These are phyloP conservation scores for Aspergillus viridinutans DNA, from an alignment of 2,329 filamentous ascomycete genomes.

Conservation along the genomic window DNA sequence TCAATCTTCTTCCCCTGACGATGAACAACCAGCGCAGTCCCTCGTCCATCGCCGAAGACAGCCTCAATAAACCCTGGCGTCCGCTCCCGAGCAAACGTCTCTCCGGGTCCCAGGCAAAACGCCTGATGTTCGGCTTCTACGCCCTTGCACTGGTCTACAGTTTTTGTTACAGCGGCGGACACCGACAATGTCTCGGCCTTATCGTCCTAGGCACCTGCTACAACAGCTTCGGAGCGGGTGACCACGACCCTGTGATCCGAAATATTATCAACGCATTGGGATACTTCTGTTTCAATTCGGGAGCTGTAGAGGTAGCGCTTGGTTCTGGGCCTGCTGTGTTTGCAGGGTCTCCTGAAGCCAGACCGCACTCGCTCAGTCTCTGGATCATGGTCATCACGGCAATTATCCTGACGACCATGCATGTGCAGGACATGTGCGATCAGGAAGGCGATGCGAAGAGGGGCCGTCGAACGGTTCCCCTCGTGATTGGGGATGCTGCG, in stretches of 20 bases:
- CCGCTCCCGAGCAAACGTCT: slow-evolving; percentile 26
- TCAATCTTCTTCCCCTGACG: slow-evolving; percentile 31
- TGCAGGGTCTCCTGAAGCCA: background rate
- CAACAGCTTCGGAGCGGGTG: background rate
- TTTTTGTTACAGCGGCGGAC: slow-evolving; percentile 3
- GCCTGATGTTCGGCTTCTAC: slow-evolving; percentile 10
- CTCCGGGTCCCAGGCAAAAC: slow-evolving; percentile 9
- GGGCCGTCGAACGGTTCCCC: slow-evolving; percentile 14
- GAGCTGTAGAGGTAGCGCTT: background rate
- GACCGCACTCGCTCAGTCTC: background rate
- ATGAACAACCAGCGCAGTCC: slow-evolving; percentile 38
- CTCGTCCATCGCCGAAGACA: slow-evolving; percentile 35
- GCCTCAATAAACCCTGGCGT: slow-evolving; percentile 39
- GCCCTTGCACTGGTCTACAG: background rate
- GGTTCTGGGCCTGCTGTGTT: background rate
- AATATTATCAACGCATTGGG: background rate
- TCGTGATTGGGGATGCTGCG: background rate
- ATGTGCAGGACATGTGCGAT: slow-evolving; percentile 38
- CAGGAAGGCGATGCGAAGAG: slow-evolving; percentile 24
- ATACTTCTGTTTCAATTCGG: background rate
- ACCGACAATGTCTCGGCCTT: background rate
- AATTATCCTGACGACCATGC: slow-evolving; percentile 34
- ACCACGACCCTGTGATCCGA: background rate
- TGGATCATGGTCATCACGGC: slow-evolving; percentile 12
- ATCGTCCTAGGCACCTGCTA: background rate